phyloP scores from a whole-genome alignment of 1,284 basidiomycete genomes.

The Anthracocystis setariae region DNA sequence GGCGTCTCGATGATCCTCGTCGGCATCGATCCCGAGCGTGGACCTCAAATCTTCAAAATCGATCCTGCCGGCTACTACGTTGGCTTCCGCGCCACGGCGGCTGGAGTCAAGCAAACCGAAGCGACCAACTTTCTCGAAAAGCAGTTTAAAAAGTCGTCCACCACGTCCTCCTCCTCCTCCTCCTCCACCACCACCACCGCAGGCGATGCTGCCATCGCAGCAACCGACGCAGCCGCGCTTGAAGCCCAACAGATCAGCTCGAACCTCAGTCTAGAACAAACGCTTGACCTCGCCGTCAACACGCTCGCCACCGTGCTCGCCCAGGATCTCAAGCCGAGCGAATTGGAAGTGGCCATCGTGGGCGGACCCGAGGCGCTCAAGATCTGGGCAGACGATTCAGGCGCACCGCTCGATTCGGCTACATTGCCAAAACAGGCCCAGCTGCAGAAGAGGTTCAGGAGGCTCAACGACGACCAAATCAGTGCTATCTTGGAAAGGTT shows the following conservation, averaged over 20 bases:
- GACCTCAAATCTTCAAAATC: conserved; percentile 94
- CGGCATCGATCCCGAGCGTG: conserved; percentile 85
- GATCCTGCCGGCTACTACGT: conserved; percentile 99
- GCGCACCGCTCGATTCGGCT: conserved; percentile 23
- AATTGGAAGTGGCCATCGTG: conserved; percentile 72
- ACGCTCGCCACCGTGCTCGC: conserved; percentile 90
- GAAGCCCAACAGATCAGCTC: conserved; percentile 50
- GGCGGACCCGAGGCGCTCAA: conserved; percentile 54
- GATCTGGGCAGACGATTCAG: conserved; percentile 11
- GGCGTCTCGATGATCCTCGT: conserved; percentile 98
- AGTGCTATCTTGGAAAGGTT: conserved; percentile 60
- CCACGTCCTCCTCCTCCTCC: conserved; percentile 13
- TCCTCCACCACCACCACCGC: conserved; percentile 19
- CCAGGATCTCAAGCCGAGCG: conserved; percentile 85
- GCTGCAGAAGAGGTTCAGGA: conserved; percentile 58
- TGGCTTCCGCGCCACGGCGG: conserved; percentile 94
- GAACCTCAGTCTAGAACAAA: conserved; percentile 54
- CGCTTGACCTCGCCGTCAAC: conserved; percentile 86
- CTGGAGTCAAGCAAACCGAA: conserved; percentile 97
- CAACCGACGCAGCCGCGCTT: conserved; percentile 53
- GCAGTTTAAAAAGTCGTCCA: conserved; percentile 89
- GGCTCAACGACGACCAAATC: conserved; percentile 59
- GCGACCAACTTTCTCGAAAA: conserved; percentile 97
- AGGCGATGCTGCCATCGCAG: conserved; percentile 13
- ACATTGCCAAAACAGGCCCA: conserved; percentile 42